phyloP scores from a whole-genome alignment of 129 eudicot genomes.

The Solidago caesia region DNA sequence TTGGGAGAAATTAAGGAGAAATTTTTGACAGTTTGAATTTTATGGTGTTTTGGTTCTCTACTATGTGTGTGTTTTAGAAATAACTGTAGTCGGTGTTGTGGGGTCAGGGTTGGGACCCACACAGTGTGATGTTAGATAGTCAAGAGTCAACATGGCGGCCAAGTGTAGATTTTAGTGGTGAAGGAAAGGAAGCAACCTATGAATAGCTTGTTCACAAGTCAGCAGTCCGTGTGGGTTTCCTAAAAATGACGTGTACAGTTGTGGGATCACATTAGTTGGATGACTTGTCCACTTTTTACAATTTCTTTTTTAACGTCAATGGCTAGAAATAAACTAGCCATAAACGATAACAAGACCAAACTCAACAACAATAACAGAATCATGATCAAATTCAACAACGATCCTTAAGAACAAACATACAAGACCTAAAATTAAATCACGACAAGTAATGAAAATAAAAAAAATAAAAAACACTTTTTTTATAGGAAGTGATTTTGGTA shows the following conservation, averaged over 20 bases:
- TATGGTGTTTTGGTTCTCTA: neutral
- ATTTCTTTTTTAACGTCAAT: too few relatives aligned
- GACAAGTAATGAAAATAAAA: too few relatives aligned
- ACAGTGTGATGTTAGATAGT: neutral
- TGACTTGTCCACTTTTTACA: too few relatives aligned
- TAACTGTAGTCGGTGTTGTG: constrained; percentile 8
- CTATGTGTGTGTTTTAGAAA: neutral
- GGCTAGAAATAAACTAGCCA: too few relatives aligned
- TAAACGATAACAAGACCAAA: too few relatives aligned
- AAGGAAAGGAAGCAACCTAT: neutral
- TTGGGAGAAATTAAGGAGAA: constrained; percentile 26
- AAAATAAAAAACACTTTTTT: too few relatives aligned
- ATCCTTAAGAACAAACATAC: too few relatives aligned
- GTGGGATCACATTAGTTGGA: neutral
- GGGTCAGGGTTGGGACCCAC: constrained; percentile 24
- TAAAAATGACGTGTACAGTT: constrained; percentile 16
- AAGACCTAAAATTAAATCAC: too few relatives aligned
- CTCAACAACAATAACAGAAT: too few relatives aligned
- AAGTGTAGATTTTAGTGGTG: constrained; percentile 1
- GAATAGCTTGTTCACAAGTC: constrained; percentile 15
- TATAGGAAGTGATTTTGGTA: too few relatives aligned
- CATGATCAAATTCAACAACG: too few relatives aligned
- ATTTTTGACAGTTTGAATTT: constrained; percentile 1
- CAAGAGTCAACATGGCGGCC: constrained; percentile 38
- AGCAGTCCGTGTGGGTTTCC: constrained; percentile 16